Base-by-base conservation (phyloP, 306 rosid genomes). In the Malus asiatica region DNA sequence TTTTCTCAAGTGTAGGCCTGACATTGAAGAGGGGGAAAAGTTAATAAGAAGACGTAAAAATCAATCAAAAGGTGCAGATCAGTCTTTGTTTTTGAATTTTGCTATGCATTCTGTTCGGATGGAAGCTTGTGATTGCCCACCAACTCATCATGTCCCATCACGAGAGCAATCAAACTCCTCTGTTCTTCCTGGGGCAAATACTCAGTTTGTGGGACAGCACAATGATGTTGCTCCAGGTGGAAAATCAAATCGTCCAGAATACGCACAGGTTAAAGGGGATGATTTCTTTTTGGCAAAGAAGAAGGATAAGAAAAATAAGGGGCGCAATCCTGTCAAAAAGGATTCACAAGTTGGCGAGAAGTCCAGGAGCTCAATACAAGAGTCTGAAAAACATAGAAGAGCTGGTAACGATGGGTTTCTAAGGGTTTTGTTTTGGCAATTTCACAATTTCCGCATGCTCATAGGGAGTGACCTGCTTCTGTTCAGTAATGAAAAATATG, bases 81-180 rank as follows among this genome's bases (percentile, higher is more conserved):
- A 85, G 72, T 91, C 98, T 69, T 82, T 94, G 79, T 90, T 94
- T 84, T 83, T 92, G 77, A 94, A 94, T 78, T 94, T 94, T 75
- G 98, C 98, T n/a, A 91, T 90, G 98, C 98, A 94, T 79, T 94
- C 98, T 7, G 95, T 91, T 65, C 84, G 98, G 86, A 88, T 91
- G 97, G 97, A 94, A 85, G 98, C 98, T 82, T 94, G 98, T 83
- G 98, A 94, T 88, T 94, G 98, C 81, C 97, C 98, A 57, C 96
- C 97, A 75, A 85, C 85, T 76, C 89, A 90, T 84, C 84, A 84
- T 65, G 87, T 79, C 46, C 73, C 93, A 63, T 72, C 96, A 68
- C 82, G 80, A 75, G 88, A 85, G 76, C 87, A 86, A 68, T 84
- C 93, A 70, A 85, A 78, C 77, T 86, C 88, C 73, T 88, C 91